Base-by-base conservation (phyloP, 1,284 basidiomycete species). In the Naganishia cerealis region DNA sequence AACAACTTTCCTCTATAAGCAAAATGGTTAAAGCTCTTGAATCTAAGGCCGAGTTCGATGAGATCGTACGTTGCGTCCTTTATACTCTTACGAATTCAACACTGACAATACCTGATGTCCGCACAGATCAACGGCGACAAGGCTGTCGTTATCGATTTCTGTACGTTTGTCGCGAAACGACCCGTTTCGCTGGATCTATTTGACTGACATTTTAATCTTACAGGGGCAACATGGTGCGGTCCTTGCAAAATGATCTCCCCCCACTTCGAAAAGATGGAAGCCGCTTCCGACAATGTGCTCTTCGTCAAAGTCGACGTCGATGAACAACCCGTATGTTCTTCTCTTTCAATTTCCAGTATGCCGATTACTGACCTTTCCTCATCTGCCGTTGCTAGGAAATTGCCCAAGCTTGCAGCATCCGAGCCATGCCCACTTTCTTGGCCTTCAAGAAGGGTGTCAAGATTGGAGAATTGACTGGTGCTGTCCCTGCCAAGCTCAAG, bases 261-360 rank as follows among this genome's bases (percentile, higher is more conserved):
- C 65, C 82, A 91, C 73, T 91, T 93, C 76, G 87, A 89, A 81
- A 87, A 87, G 81, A 78, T 91, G 67, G 73, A 78, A 16, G 77
- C 71, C 4, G 80, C 84, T 72, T 81, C 76, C 75, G 72, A 85
- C 63, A 79, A 83, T 38, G 84, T 91, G 80, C 83, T 81, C 66
- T 90, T 88, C 81, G 90, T 87, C 85, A 93, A 93, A 82, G 88
- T 94, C 73, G 89, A 92, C 78, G 86, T 90, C 59, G 90, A 92
- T 76, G 84, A 79, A 70, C 74, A 76, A 57, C 71, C 74, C 57
- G 76, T 77, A 70, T 67, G 71, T 72, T 2, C 42, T 36, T 4
- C 54, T 52, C 26, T 55, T 52, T 36, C 36, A 15, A 33, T 40
- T 26, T 12, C n/a, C 43, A 12, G n/a, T 36, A 26, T 8, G 18